phyloP scores from a whole-genome alignment of 345 rosid species.

The Lepidium didymum region DNA sequence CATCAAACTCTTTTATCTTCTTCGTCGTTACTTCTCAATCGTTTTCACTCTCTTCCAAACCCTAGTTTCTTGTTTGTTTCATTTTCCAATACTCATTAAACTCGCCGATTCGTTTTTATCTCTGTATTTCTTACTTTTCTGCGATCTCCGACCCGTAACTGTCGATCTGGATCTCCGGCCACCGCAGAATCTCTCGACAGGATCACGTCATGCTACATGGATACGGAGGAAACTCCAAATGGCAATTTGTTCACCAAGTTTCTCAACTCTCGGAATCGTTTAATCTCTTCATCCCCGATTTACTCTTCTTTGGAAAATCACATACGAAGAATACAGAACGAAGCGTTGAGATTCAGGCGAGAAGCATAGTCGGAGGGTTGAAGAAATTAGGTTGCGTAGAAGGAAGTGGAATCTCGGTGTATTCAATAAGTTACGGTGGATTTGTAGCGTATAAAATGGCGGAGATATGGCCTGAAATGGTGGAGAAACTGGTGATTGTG shows the following conservation, averaged over 20 bases:
- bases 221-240: slow-evolving; percentile 56
- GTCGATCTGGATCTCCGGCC: slow-evolving; percentile 55
- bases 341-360: slow-evolving; percentile 51
- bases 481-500: slow-evolving; percentile 63
- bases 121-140: slow-evolving; percentile 35
- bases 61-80: slow-evolving; percentile 8
- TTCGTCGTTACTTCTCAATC: slow-evolving; percentile 14
- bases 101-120: slow-evolving; percentile 36
- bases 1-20: slow-evolving; percentile 24
- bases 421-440: slow-evolving; percentile 74
- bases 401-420: slow-evolving; percentile 21
- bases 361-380: slow-evolving; percentile 46
- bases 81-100: slow-evolving; percentile 31
- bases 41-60: slow-evolving; percentile 14
- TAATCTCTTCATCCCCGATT: slow-evolving; percentile 58
- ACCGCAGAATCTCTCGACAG: slow-evolving; percentile 32
- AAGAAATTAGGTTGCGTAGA: slow-evolving; percentile 43
- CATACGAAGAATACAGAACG: slow-evolving; percentile 34
- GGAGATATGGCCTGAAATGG: slow-evolving; percentile 37
- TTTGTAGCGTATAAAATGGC: slow-evolving; percentile 73
- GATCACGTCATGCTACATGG: slow-evolving; percentile 66
- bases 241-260: slow-evolving; percentile 66
- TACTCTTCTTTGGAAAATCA: slow-evolving; percentile 60
- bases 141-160: slow-evolving; percentile 47
- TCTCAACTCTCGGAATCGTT: slow-evolving; percentile 42